Percentiles rank a stretch among this genome's conserved stretches.
Conservation (phyloP, 1,139 yeast species). For the Pichia sp. region DNA sequence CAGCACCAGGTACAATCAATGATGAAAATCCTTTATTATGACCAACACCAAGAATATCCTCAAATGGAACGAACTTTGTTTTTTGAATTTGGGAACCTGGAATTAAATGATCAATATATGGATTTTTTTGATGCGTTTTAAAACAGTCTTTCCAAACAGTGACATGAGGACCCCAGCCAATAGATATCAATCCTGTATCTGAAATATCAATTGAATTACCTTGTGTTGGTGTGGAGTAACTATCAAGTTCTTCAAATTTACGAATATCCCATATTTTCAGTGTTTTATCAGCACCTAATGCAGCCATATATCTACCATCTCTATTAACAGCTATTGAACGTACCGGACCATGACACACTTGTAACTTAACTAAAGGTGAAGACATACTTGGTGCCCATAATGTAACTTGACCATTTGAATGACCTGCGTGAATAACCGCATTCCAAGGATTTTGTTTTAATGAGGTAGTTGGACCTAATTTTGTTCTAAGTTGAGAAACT, state of each 20-base stretch:
- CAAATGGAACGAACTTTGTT: slow-evolving; percentile 81
- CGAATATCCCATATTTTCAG: slow-evolving; percentile 93
- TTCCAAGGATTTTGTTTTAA: slow-evolving; percentile 93
- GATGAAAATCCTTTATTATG: slow-evolving; percentile 74
- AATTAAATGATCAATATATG: slow-evolving; percentile 86
- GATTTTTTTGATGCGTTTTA: slow-evolving; percentile 58
- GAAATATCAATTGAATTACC: slow-evolving; percentile 75
- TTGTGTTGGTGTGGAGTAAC: slow-evolving; percentile 78
- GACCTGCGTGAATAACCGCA: slow-evolving; percentile 92
- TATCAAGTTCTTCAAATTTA: slow-evolving; percentile 65
- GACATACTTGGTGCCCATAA: slow-evolving; percentile 91
- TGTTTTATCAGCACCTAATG: slow-evolving; percentile 80
- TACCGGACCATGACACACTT: slow-evolving; percentile 80
- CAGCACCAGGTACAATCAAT: slow-evolving; percentile 89
- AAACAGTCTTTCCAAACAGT: slow-evolving; percentile 80
- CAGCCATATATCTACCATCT: slow-evolving; percentile 92
- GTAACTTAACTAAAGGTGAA: slow-evolving; percentile 77
- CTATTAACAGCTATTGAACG: slow-evolving; percentile 82
- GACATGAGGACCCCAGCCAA: slow-evolving; percentile 93
- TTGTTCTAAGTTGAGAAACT: slow-evolving; percentile 78
- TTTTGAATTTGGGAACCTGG: slow-evolving; percentile 71
- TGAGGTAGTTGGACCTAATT: slow-evolving; percentile 82
- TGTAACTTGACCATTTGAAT: slow-evolving; percentile 86
- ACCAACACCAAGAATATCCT: slow-evolving; percentile 89
- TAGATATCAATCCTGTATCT: slow-evolving; percentile 79